Base-by-base conservation (phyloP, 2,329 filamentous ascomycete species). In the Ophiostoma sp. region DNA sequence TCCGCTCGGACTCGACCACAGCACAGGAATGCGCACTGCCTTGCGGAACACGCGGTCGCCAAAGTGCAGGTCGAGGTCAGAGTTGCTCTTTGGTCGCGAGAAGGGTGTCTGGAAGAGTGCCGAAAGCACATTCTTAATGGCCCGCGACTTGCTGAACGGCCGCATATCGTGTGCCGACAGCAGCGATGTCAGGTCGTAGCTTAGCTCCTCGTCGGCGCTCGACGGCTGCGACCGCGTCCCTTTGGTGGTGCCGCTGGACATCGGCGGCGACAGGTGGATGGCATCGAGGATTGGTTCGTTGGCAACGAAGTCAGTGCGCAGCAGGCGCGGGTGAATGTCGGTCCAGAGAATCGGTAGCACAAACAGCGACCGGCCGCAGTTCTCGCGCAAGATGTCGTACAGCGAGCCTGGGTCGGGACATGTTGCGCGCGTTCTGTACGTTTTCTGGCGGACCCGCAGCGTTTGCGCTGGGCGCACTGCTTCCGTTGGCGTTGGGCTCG, bases 341-440 rank as follows among this genome's bases (percentile, higher is more conserved):
- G 81, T 85, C 85, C 85, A 87, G 73, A 79, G 81, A 63, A 85
- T 81, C 1, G 85, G 85, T 40, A 80, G 78, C 64, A 83, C 75
- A 69, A 81, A 85, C 27, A 87, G 81, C 0, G 81, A 78, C 0
- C 74, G 75, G 60, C 82, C 81, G 45, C 79, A 75, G 72, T 86
- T 74, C 36, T 82, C 77, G 70, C 81, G 80, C 70, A 87, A 77
- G 62, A 84, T 78, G 70, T 83, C 83, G 73, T 81, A 82, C 36
- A 87, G 76, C 0, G 85, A 87, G 27, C 81, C 80, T 27, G 77
- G 75, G 62, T 81, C 79, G 0, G 83, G 81, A 3, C 76, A 77
- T 9, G 62, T 64, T 16, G 69, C 27, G 11, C 36, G 66, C 42
- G 41, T 52, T 6, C 64, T 42, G 9, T 38, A 12, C 27, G 7